phyloP scores from a whole-genome alignment of 495 filamentous ascomycete genomes.

The Filosporella fistucella region DNA sequence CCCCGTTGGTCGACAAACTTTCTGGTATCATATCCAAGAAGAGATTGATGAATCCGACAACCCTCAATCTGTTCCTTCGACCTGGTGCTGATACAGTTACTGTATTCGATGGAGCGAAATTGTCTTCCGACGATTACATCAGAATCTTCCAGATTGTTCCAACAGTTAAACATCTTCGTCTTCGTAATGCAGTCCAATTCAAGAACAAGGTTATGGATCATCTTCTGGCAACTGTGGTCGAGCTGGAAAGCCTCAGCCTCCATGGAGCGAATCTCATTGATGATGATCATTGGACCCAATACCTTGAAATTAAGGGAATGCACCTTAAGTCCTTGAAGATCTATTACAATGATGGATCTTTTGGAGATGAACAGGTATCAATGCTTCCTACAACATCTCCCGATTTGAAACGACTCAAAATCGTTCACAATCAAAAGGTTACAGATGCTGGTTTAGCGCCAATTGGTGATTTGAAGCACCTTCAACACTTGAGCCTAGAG shows the following conservation, averaged over 20 bases:
- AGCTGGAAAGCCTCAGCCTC: slow-evolving; percentile 59
- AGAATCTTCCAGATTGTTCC: slow-evolving; percentile 76
- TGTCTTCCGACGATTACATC: slow-evolving; percentile 69
- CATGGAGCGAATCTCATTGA: slow-evolving; percentile 77
- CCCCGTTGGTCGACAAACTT: slow-evolving; percentile 62
- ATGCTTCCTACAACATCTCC: slow-evolving; percentile 53
- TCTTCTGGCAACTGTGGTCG: slow-evolving; percentile 61
- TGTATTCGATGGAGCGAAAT: slow-evolving; percentile 75
- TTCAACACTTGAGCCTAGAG: slow-evolving; percentile 71
- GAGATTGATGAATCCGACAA: slow-evolving; percentile 64
- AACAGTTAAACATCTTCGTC: slow-evolving; percentile 58
- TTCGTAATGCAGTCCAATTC: slow-evolving; percentile 80
- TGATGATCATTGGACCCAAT: slow-evolving; percentile 62
- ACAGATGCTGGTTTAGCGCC: slow-evolving; percentile 38
- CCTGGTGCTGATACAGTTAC: slow-evolving; percentile 59
- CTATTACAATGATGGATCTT: slow-evolving; percentile 66
- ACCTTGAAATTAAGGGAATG: slow-evolving; percentile 56
- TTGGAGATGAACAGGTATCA: slow-evolving; percentile 48
- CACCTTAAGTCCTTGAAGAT: slow-evolving; percentile 64
- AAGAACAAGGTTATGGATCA: slow-evolving; percentile 79
- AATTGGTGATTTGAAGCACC: slow-evolving; percentile 50
- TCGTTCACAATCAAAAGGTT: slow-evolving; percentile 51
- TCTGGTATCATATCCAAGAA: slow-evolving; percentile 78
- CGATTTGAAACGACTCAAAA: slow-evolving; percentile 66
- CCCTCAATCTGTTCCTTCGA: slow-evolving; percentile 73